A percentile compares a stretch with the other conserved stretches of the same genome.
Evolutionary conservation across 805 yeast genomes (phyloP).

Genomic region (Nakazawaea sp.): DNA sequence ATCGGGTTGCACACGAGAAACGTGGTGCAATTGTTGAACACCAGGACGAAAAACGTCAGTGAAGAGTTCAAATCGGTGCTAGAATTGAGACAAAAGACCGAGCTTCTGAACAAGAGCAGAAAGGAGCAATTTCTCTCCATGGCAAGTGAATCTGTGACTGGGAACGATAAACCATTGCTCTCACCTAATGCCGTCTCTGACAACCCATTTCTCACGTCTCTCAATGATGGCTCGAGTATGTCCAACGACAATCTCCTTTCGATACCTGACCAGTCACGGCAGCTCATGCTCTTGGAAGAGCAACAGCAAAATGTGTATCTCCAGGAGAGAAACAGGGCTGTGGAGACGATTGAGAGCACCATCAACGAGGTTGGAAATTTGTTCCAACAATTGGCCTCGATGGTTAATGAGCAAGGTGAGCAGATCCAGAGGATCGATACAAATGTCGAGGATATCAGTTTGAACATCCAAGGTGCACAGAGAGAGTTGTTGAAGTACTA

Average conservation of each 20-base stretch:
- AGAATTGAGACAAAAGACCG: slow-evolving; percentile 79
- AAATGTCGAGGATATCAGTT: slow-evolving; percentile 86
- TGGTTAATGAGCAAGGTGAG: slow-evolving; percentile 98
- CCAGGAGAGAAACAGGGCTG: slow-evolving; percentile 82
- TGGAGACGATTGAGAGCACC: slow-evolving; percentile 94
- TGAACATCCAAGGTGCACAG: slow-evolving; percentile 91
- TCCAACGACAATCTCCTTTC: slow-evolving; percentile 46
- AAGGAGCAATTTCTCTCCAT: slow-evolving; percentile 77
- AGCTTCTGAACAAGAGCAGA: slow-evolving; percentile 70
- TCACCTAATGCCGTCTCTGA: slow-evolving; percentile 20
- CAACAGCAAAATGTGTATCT: slow-evolving; percentile 64
- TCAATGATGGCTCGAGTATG: slow-evolving; percentile 12
- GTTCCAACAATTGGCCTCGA: slow-evolving; percentile 90
- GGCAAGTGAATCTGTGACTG: slow-evolving; percentile 17
- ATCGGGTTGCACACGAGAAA: slow-evolving; percentile 71
- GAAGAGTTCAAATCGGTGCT: slow-evolving; percentile 89
- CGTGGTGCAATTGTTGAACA: slow-evolving; percentile 80
- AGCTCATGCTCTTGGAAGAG: slow-evolving; percentile 76
- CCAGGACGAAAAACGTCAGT: slow-evolving; percentile 85
- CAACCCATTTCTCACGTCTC: slow-evolving; percentile 27
- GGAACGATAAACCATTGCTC: slow-evolving; percentile 16
- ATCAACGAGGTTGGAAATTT: slow-evolving; percentile 94
- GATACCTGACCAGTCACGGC: slow-evolving; percentile 83
- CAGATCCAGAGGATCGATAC: slow-evolving; percentile 92
- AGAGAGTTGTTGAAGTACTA: slow-evolving; percentile 87